Evolutionary conservation across 352 stramenopile species (phyloP).

Genomic region (Phytopythium kandeliae): DNA sequence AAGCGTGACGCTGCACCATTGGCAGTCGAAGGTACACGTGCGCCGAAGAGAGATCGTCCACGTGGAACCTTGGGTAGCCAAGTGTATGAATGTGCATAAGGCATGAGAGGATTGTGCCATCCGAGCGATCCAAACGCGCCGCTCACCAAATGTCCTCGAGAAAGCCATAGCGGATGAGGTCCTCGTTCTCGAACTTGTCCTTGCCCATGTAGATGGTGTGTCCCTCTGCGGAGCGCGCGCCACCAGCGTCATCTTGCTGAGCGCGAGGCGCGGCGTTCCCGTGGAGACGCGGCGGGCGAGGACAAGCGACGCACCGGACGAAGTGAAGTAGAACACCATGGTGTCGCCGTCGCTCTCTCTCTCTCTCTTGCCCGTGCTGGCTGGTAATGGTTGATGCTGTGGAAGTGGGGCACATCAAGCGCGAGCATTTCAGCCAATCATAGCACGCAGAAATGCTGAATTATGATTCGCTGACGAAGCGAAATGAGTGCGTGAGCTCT

Average conservation of each 20-base stretch:
- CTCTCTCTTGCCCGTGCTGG: no score
- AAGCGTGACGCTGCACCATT: slow-evolving; percentile 22
- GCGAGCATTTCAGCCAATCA: no score
- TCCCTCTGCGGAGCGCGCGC: slow-evolving; percentile 40
- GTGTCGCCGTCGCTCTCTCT: no score
- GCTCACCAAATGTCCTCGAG: slow-evolving; percentile 91
- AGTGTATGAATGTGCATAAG: neutral
- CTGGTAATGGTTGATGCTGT: no score
- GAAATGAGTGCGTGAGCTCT: no score
- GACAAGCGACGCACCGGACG: slow-evolving; percentile 44
- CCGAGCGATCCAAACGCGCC: slow-evolving; percentile 1
- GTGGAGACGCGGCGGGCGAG: neutral
- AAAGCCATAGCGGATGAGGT: slow-evolving; percentile 97
- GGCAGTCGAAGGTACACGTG: slow-evolving; percentile 97
- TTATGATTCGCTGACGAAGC: no score
- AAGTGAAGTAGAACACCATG: slow-evolving; percentile 85
- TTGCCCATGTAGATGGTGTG: slow-evolving; percentile 96
- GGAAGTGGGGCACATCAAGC: no score
- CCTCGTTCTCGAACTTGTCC: slow-evolving; percentile 99
- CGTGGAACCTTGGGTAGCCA: slow-evolving; percentile 86
- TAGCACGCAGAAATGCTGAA: no score
- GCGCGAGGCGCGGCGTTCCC: no score
- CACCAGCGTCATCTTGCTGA: neutral
- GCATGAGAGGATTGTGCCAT: neutral
- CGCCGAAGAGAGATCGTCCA: slow-evolving; percentile 96